Evolutionary conservation across 768 basidiomycete genomes (phyloP), one percentile per base, ranked within the genome.

Genomic region (Termitomyces eurrhizus): DNA sequence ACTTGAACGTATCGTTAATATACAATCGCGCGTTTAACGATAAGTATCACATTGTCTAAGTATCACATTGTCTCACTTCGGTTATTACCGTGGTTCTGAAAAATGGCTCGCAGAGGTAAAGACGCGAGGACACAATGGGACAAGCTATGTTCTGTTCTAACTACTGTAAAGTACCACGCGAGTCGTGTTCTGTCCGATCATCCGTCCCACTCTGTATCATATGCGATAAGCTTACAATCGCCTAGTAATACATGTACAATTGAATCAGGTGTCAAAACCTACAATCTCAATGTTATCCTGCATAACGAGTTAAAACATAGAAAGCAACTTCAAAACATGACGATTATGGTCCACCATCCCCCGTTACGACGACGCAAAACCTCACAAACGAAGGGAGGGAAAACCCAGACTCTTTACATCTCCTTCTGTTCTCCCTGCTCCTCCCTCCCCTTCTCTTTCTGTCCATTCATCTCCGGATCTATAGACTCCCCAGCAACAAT

Each of bases 401-500:
- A 45, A 24, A 24, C 4, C 35, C 4, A 46, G 13, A 18, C 12
- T 46, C 21, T 24, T 36, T 35, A 52, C 52, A 53, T 53, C 24
- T 53, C 18, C 49, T 33, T 24, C 37, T 53, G 16, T 16, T 53
- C 55, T 3, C 16, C 55, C 18, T 18, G 0, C 33, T 0, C 21
- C 42, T 14, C 14, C 35, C 7, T 46, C 21, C 13, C n/a, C 44
- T 33, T 45, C 32, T 33, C 29, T 56, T 32, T 44, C 56, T 44
- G 8, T 44, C 14, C 42, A 21, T 36, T 36, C 29, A 33, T 71
- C 8, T 64, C 68, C 48, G 8, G 24, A 26, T 39, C 52, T 2
- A 53, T 7, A 4, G 75, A 69, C 54, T 79, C 80, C 29, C 72
- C 73, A 33, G 63, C 78, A 24, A 75, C 81, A 36, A 89, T 73